Evolutionary conservation across 2,329 filamentous ascomycete species (phyloP).

Genomic region (Talaromyces rugulosus): DNA sequence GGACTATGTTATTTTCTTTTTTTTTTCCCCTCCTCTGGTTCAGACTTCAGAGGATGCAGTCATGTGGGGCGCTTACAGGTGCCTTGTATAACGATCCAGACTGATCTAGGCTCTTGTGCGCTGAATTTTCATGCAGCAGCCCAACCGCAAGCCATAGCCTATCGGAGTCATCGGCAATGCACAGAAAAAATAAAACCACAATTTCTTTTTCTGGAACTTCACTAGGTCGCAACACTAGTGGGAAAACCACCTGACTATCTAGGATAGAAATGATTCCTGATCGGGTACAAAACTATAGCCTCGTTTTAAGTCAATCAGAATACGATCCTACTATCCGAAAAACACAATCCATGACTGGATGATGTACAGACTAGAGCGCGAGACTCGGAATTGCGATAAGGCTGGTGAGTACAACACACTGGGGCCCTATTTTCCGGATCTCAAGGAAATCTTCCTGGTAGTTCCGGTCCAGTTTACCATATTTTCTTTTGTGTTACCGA

Average conservation of each 20-base stretch:
- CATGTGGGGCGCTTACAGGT: neutral
- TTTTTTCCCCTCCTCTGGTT: neutral
- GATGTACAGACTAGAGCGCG: neutral
- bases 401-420: neutral
- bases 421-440: neutral
- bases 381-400: neutral
- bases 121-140: neutral
- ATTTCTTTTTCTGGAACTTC: neutral
- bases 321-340: neutral
- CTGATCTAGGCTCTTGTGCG: neutral
- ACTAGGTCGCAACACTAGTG: no score
- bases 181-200: neutral
- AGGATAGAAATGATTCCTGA: neutral
- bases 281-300: neutral
- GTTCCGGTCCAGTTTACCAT: neutral
- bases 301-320: neutral
- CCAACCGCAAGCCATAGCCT: neutral
- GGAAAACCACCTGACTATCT: neutral
- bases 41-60: neutral
- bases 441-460: neutral
- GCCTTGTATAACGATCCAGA: neutral
- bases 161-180: neutral
- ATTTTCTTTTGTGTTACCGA: neutral
- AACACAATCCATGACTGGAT: neutral
- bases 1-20: neutral